Percentiles rank a stretch among this genome's conserved stretches.
phyloP scores from a whole-genome alignment of 768 basidiomycete genomes.

The Mycena filopes region DNA sequence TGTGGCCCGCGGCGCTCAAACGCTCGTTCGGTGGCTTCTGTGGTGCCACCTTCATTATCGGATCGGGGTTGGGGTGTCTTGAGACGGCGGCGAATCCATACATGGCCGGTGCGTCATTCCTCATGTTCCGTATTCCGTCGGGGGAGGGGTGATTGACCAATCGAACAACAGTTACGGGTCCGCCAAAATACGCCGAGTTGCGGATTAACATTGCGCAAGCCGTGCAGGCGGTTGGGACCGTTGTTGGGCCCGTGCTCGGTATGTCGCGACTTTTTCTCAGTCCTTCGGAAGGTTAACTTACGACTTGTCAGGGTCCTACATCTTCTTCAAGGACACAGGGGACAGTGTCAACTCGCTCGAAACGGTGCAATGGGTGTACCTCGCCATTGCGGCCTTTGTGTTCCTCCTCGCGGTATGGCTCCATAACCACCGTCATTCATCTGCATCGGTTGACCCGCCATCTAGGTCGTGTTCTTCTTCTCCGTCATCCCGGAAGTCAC shows the following conservation, averaged over 20 bases:
- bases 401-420: conserved; percentile 38
- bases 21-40: conserved; percentile 49
- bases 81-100: conserved; percentile 49
- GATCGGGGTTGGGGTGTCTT: conserved; percentile 45
- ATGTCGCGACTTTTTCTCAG: background rate
- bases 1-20: conserved; percentile 49
- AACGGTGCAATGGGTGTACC: conserved; percentile 49
- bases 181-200: conserved; percentile 46
- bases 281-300: no score
- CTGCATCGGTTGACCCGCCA: no score
- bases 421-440: no score
- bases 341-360: conserved; percentile 44
- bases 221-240: conserved; percentile 45
- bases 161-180: conserved; percentile 41
- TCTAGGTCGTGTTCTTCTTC: conserved; percentile 43
- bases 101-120: conserved; percentile 42
- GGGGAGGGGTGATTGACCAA: no score
- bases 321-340: conserved; percentile 46
- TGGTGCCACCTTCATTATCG: conserved; percentile 49
- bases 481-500: conserved; percentile 49
- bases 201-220: conserved; percentile 49
- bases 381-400: conserved; percentile 47
- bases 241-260: conserved; percentile 46
- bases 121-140: no score
- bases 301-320: conserved; percentile 37